Base-by-base conservation (phyloP, 2,329 filamentous ascomycete genomes). In the Penicillium corylophilum region DNA sequence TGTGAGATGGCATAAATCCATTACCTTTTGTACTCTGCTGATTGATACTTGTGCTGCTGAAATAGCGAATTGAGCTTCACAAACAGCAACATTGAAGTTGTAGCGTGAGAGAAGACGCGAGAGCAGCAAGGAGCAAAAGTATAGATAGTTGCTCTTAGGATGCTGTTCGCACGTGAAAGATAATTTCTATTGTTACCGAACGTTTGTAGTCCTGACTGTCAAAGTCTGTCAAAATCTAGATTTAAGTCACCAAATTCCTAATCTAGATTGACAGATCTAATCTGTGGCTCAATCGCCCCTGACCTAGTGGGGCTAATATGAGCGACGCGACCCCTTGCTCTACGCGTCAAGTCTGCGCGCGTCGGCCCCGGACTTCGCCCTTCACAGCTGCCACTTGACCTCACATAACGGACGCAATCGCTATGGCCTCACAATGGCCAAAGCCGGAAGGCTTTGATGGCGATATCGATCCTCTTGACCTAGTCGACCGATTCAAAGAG, bases 361-460 rank as follows among this genome's bases (percentile, higher is more conserved):
- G 42, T 46, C 42, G 7, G 10, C 7, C 12, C 8, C 2, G 12
- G 12, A n/a, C 10, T 33, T 50, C 28, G 16, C 39, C 20, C 28
- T 38, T 16, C 8, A 10, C 39, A 26, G 13, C 39, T 26, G 12
- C 20, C 36, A 42, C 24, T 36, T n/a, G 8, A 22, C 28, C 12
- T 28, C 16, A 18, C 20, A 36, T n/a, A 18, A 3, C 16, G 18
- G 20, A 4, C 22, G 39, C 24, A 38, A 40, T 51, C 13, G 44
- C 35, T 16, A 56, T 54, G 51, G 46, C 44, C 15, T 42, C 39
- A 7, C 48, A 46, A 29, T 57, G 55, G 55, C 55, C 55, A 47
- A 31, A 44, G 10, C 47, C 51, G 15, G 28, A 26, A 1, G 28
- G 20, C 15, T 29, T 36, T 4, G 48, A 52, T 12, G 33, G 35